Conservation (phyloP, 176 grass and related monocot species). For the Eleusine indica region DNA sequence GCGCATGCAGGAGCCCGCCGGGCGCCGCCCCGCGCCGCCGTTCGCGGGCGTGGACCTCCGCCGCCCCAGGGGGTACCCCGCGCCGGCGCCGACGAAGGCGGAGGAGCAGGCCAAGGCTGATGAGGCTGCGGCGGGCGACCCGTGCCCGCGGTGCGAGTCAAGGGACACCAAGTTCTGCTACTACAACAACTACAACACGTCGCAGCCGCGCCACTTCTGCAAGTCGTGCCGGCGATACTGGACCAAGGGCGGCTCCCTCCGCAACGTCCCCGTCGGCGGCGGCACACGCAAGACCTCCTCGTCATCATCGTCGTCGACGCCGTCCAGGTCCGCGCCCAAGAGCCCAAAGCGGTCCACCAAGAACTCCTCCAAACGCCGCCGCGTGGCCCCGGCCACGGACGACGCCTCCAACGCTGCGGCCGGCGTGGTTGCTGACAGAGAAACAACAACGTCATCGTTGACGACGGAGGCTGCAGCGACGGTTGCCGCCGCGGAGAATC, state of each 20-base stretch:
- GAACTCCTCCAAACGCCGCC: constrained; percentile 45
- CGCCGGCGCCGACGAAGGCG: neutral
- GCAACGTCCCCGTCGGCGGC: constrained; percentile 84
- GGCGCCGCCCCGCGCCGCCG: constrained; percentile 29
- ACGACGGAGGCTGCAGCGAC: neutral
- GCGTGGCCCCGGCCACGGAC: constrained; percentile 23
- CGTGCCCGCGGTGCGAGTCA: constrained; percentile 66
- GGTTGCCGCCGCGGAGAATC: neutral
- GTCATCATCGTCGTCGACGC: neutral
- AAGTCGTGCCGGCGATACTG: constrained; percentile 91
- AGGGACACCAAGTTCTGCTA: constrained; percentile 97
- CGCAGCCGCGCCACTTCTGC: constrained; percentile 96
- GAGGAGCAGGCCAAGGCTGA: neutral
- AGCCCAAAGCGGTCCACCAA: constrained; percentile 36
- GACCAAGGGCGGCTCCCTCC: constrained; percentile 83
- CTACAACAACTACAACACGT: constrained; percentile 96
- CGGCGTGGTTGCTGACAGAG: neutral
- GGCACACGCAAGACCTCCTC: constrained; percentile 54
- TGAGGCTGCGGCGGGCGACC: neutral
- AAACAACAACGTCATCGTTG: neutral
- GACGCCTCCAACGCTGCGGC: neutral
- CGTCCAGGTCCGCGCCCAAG: neutral
- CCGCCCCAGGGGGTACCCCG: constrained; percentile 52
- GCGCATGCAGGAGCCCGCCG: constrained; percentile 44
- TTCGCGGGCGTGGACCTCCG: constrained; percentile 62